Conservation (phyloP, 352 stramenopile species). For the Thalassiosira pacifica region DNA sequence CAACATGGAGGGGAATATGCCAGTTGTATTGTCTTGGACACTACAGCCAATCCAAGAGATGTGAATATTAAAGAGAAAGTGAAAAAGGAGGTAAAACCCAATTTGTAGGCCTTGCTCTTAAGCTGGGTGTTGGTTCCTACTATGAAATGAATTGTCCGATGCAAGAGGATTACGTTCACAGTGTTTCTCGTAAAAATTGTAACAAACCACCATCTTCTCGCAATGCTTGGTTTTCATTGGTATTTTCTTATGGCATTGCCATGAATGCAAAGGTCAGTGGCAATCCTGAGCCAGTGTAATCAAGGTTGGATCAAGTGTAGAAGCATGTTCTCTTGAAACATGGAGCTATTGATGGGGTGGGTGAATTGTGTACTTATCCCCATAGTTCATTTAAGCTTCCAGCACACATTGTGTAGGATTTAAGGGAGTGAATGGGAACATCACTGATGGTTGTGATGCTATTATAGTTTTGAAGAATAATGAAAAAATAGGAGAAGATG, state of each 20-base stretch:
- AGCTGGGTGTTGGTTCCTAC: not conserved
- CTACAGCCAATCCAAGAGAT: not conserved
- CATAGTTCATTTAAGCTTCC: not conserved
- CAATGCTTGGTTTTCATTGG: not conserved
- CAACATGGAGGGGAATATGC: not conserved
- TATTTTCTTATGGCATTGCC: not conserved
- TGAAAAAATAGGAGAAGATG: not conserved
- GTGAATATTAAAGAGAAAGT: not conserved
- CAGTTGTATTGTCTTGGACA: not conserved
- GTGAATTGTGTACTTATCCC: not conserved
- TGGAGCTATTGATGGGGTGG: not conserved
- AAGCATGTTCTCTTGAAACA: not conserved
- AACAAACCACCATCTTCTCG: not conserved
- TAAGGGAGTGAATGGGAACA: not conserved
- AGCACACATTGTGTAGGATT: not conserved
- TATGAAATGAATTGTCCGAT: not conserved
- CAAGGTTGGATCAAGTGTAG: not conserved
- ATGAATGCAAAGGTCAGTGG: not conserved
- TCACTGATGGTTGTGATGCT: not conserved
- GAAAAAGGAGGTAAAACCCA: not conserved
- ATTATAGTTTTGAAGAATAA: conserved; percentile 2
- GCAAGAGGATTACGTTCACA: not conserved
- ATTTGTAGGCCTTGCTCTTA: not conserved
- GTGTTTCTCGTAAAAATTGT: not conserved
- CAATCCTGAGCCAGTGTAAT: not conserved